Evolutionary conservation across 2,329 filamentous ascomycete genomes (phyloP).

Genomic region (Mollisia scopiformis): DNA sequence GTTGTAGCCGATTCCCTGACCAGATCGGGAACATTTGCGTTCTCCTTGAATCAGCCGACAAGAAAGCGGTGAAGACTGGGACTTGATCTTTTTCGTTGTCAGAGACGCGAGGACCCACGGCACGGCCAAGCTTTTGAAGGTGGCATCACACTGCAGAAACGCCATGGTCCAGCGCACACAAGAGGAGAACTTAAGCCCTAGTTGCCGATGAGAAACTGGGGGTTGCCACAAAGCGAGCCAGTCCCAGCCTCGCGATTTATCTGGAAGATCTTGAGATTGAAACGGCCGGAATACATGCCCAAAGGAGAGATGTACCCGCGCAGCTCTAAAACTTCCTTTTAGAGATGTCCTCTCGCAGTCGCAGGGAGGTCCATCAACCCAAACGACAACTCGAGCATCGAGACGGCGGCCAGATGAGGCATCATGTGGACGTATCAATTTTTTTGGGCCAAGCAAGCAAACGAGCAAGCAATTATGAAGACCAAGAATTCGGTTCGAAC

Average conservation of each 20-base stretch:
- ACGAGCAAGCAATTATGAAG: neutral
- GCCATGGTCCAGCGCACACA: neutral
- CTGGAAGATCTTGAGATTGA: slow-evolving; percentile 5
- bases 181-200: neutral
- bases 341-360: no score
- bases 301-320: slow-evolving; percentile 6
- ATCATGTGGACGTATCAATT: no score
- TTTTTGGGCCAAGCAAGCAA: no score
- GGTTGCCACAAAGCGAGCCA: neutral
- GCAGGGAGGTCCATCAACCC: slow-evolving; percentile 10
- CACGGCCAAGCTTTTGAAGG: neutral
- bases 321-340: slow-evolving; percentile 1
- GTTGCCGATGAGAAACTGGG: neutral
- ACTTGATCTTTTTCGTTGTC: neutral
- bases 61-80: neutral
- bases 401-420: no score
- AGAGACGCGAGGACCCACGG: neutral
- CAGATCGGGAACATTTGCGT: neutral
- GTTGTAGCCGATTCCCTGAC: neutral
- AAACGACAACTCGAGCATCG: no score
- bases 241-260: slow-evolving; percentile 6
- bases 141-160: neutral
- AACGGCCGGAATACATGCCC: slow-evolving; percentile 11
- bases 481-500: neutral
- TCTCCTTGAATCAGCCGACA: neutral